These are phyloP conservation scores for Teunomyces pallodes DNA, from an alignment of 805 yeast species.

Conservation along the genomic window DNA sequence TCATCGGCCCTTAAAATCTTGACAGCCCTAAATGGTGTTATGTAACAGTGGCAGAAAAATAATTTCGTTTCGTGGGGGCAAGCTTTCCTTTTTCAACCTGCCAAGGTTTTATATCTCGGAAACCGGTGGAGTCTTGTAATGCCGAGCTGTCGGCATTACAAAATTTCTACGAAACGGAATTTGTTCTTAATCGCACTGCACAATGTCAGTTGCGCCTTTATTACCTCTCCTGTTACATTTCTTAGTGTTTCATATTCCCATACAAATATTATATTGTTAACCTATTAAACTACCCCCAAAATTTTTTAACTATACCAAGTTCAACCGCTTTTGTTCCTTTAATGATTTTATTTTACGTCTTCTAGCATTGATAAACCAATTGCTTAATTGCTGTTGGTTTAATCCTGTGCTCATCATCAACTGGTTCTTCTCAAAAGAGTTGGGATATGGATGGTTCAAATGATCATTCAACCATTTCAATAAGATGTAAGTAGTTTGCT, in stretches of 20 bases:
- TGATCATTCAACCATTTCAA: slow-evolving; percentile 74
- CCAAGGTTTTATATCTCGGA: slow-evolving; percentile 3
- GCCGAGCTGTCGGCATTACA: slow-evolving; percentile 2
- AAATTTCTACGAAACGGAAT: not conserved
- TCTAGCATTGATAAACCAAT: slow-evolving; percentile 88
- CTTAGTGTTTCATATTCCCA: not conserved
- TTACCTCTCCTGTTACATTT: not conserved
- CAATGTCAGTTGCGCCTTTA: not conserved
- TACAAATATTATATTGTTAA: not conserved
- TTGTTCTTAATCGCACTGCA: not conserved
- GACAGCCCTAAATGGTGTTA: not conserved
- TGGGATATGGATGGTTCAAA: slow-evolving; percentile 80
- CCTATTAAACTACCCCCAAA: not conserved
- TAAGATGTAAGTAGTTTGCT: slow-evolving; percentile 69
- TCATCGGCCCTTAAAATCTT: not conserved
- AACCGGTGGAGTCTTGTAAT: slow-evolving; percentile 1
- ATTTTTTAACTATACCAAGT: slow-evolving; percentile 4
- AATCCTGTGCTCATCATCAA: slow-evolving; percentile 71
- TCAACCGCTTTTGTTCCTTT: slow-evolving; percentile 34
- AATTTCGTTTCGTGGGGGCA: not conserved
- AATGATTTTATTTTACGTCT: slow-evolving; percentile 62
- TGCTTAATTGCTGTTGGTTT: slow-evolving; percentile 75
- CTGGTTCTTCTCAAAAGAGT: slow-evolving; percentile 70
- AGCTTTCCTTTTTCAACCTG: not conserved
- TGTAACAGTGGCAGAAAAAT: not conserved